Evolutionary conservation across 2,329 filamentous ascomycete genomes (phyloP), one percentile per base, ranked within the genome.

Genomic region (Apiospora hydei): DNA sequence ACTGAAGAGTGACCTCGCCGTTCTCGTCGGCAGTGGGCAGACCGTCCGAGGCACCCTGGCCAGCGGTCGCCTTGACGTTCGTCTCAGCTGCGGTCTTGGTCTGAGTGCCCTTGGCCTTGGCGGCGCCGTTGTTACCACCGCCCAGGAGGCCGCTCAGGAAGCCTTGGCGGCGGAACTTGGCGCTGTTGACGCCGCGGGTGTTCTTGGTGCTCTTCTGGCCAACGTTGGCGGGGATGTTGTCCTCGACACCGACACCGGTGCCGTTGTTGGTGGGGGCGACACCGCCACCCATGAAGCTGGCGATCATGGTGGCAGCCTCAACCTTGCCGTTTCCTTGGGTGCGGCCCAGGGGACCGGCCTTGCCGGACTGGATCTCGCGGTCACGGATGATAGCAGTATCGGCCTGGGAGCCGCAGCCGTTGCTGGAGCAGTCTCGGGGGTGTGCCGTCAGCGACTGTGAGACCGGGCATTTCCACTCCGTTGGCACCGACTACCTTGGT

Each of bases 311-410:
- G 26, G 84, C 83, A 41, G 91, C 87, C 73, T 90, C 84, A 73
- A 92, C 85, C 71, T 88, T 85, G 21, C 90, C 90, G 70, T 86
- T 87, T 73, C 85, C 88, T 77, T 89, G 81, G 70, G 90, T 93
- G 75, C 89, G 88, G 76, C 91, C 91, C n/a, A 93, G 86, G 69
- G 91, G 85, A 46, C 85, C 86, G 47, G 88, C 89, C 76, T 86
- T 84, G 77, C 82, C 84, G 68, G 83, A 86, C 51, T 83, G 82
- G 72, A 93, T 85, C 82, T 92, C 91, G 16, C 83, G 81, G 73
- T 88, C 82, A 49, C 90, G 88, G 81, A 93, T 92, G 84, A 93
- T 92, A 80, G 90, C 85, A n/a, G 91, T 93, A 78, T 93, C 91
- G 72, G 87, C 89, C 80, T 93, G 88, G n/a, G 90, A 87, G 72